Percentiles rank a stretch among this genome's conserved stretches.
Conservation (phyloP, 2,329 filamentous ascomycete species). For the Microsporum audouinii region DNA sequence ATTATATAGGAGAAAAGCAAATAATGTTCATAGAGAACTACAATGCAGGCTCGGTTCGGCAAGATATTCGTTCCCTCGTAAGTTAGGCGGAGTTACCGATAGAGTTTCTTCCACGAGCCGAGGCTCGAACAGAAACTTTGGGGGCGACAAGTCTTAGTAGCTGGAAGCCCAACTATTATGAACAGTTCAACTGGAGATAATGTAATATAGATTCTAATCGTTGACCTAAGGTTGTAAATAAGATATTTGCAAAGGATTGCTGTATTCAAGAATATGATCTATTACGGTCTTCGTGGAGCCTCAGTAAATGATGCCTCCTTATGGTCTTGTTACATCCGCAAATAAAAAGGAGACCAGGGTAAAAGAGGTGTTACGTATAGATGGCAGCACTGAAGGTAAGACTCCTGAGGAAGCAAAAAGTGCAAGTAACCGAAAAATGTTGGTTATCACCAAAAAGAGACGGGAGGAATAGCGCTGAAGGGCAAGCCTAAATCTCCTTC, state of each 20-base stretch:
- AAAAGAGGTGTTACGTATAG: neutral
- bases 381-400: neutral
- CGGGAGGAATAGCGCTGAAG: neutral
- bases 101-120: neutral
- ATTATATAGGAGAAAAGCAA: neutral
- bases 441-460: neutral
- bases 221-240: no score
- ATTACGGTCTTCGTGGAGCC: slow-evolving; percentile 49
- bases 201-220: no score
- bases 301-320: slow-evolving; percentile 35
- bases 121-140: neutral
- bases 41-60: neutral
- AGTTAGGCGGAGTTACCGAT: neutral
- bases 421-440: neutral
- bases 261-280: slow-evolving; percentile 51
- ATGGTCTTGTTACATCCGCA: no score
- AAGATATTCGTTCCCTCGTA: neutral
- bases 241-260: slow-evolving; percentile 23
- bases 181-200: no score
- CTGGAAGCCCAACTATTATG: no score
- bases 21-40: neutral
- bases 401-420: neutral
- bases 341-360: no score
- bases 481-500: neutral
- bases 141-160: neutral